Evolutionary conservation across 768 basidiomycete species (phyloP).

Genomic region (Tricholoma sp.): DNA sequence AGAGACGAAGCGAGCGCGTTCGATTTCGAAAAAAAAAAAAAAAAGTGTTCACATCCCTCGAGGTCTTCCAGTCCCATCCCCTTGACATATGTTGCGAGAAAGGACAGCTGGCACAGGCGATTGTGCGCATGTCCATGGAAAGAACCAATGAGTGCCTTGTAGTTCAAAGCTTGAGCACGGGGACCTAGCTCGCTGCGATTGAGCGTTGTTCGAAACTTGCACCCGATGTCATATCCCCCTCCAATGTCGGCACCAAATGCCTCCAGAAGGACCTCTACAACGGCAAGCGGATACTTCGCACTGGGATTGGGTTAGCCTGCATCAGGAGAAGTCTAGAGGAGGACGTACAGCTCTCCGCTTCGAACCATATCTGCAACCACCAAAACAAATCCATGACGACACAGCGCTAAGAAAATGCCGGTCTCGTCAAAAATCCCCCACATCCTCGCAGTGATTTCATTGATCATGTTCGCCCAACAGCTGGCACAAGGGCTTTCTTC

Average conservation of each 20-base stretch:
- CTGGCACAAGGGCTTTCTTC: constrained; percentile 15
- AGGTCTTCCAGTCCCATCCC: constrained; percentile 26
- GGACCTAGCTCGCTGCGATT: constrained; percentile 14
- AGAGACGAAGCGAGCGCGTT: constrained; percentile 19
- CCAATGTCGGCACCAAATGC: constrained; percentile 12
- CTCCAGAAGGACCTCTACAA: constrained; percentile 12
- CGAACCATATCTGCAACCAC: constrained; percentile 13
- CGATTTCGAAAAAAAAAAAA: constrained; percentile 21
- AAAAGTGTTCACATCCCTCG: constrained; percentile 24
- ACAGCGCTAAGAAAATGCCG: constrained; percentile 21
- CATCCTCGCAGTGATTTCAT: constrained; percentile 13
- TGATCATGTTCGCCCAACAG: constrained; percentile 18
- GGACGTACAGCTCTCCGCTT: constrained; percentile 22
- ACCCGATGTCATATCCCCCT: constrained; percentile 24
- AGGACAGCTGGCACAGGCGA: constrained; percentile 18
- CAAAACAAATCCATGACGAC: constrained; percentile 22
- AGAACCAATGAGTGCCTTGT: constrained; percentile 11
- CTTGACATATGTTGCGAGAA: constrained; percentile 19
- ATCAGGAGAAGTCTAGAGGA: background rate
- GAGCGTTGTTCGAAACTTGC: constrained; percentile 21
- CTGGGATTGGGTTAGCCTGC: constrained; percentile 7
- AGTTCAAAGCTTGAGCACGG: background rate
- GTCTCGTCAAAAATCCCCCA: constrained; percentile 25
- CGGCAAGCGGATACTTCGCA: constrained; percentile 23
- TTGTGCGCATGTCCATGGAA: constrained; percentile 27